These are phyloP conservation scores for Leptographium flavum DNA, from an alignment of 2,329 filamentous ascomycete species.

Conservation along the genomic window DNA sequence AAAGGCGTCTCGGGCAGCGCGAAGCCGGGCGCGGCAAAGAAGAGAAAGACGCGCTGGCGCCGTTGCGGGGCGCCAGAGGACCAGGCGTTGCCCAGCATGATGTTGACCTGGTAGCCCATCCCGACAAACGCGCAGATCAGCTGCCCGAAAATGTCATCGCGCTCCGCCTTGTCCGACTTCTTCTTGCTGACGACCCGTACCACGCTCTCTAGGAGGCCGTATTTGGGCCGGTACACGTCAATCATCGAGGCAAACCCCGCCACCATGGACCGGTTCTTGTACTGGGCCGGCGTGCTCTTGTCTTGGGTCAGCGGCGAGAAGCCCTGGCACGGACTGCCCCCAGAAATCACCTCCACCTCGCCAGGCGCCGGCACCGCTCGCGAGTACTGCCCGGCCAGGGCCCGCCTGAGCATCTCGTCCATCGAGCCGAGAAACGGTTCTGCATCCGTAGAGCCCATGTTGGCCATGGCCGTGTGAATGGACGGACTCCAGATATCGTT, in stretches of 20 bases:
- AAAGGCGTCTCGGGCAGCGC: constrained; percentile 39
- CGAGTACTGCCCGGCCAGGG: constrained; percentile 35
- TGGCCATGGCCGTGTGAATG: constrained; percentile 62
- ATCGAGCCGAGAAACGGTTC: constrained; percentile 57
- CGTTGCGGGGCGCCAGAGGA: constrained; percentile 51
- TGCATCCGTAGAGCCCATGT: constrained; percentile 26
- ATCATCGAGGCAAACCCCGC: constrained; percentile 62
- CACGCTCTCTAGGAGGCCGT: constrained; percentile 68
- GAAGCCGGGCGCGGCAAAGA: constrained; percentile 53
- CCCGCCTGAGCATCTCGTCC: constrained; percentile 47
- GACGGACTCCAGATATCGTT: constrained; percentile 53
- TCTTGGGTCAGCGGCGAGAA: constrained; percentile 52
- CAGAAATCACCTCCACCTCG: constrained; percentile 54
- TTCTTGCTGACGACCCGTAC: constrained; percentile 30
- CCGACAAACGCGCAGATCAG: constrained; percentile 59
- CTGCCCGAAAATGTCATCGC: constrained; percentile 57
- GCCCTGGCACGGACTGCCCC: constrained; percentile 64
- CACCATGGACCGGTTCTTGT: constrained; percentile 62
- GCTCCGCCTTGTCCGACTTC: constrained; percentile 19
- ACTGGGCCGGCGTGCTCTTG: constrained; percentile 37
- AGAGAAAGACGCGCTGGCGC: constrained; percentile 55
- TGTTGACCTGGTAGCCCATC: constrained; percentile 61
- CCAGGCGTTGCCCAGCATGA: constrained; percentile 56
- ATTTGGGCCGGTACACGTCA: constrained; percentile 62
- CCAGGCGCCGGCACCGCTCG: constrained; percentile 41